These are phyloP conservation scores for Amaranthus cruentus DNA, from an alignment of 148 eudicot species.

Conservation along the genomic window DNA sequence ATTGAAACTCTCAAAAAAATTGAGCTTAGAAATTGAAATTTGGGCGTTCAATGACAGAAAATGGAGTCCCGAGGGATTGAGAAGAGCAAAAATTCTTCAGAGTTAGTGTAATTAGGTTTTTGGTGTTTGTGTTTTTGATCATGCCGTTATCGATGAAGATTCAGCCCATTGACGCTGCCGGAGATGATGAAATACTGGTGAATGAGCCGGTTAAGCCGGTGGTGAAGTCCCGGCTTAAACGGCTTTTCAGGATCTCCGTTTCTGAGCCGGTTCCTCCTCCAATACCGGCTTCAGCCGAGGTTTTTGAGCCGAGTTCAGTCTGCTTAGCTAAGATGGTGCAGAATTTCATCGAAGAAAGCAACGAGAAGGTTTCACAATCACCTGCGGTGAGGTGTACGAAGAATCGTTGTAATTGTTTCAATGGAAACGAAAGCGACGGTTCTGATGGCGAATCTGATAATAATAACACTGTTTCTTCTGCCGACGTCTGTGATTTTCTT, in stretches of 20 bases:
- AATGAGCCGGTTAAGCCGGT: conserved; percentile 24
- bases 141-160: conserved; percentile 74
- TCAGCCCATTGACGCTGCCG: conserved; percentile 61
- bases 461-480: conserved; percentile 17
- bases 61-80: conserved; percentile 23
- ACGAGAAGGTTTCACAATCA: conserved; percentile 40
- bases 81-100: conserved; percentile 12
- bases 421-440: conserved; percentile 48
- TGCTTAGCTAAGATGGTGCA: conserved; percentile 87
- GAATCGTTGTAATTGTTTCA: conserved; percentile 65
- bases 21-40: not conserved
- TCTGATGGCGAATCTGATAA: conserved; percentile 49
- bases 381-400: conserved; percentile 35
- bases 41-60: not conserved
- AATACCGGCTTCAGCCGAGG: conserved; percentile 25
- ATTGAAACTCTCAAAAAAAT: not conserved
- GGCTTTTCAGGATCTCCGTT: conserved; percentile 51
- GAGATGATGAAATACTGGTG: conserved; percentile 20
- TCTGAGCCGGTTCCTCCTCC: conserved; percentile 22
- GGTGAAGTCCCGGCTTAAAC: conserved; percentile 52
- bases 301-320: conserved; percentile 78
- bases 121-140: not conserved
- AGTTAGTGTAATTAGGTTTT: conserved; percentile 12
- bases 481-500: conserved; percentile 54
- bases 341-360: conserved; percentile 75